These are phyloP conservation scores for Sutorius australiensis DNA, from an alignment of 768 basidiomycete species.

Conservation along the genomic window DNA sequence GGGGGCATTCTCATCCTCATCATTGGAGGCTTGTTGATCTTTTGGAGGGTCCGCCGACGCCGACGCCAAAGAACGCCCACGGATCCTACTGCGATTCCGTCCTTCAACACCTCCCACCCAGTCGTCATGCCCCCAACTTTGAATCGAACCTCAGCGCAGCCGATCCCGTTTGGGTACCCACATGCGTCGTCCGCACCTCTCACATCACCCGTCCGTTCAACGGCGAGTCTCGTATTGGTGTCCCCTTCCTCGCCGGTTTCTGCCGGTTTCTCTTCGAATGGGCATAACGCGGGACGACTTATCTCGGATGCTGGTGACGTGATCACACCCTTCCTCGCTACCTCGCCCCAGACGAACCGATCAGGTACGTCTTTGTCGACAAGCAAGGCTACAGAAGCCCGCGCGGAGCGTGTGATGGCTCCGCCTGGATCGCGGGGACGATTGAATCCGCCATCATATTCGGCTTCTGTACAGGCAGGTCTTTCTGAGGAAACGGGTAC, in stretches of 20 bases:
- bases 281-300: not conserved
- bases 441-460: conserved; percentile 29
- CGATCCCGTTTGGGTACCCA: not conserved
- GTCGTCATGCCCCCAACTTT: not conserved
- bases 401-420: not conserved
- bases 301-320: conserved; percentile 20
- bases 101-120: not conserved
- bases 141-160: not conserved
- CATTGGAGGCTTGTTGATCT: conserved; percentile 11
- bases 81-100: not conserved
- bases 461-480: not conserved
- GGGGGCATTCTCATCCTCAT: conserved; percentile 14
- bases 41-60: conserved; percentile 9
- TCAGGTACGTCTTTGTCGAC: not conserved
- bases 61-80: conserved; percentile 3
- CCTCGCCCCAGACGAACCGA: conserved; percentile 3
- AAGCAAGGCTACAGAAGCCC: conserved; percentile 4
- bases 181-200: not conserved
- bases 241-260: conserved; percentile 2
- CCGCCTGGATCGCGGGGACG: conserved; percentile 11
- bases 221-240: conserved; percentile 4
- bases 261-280: not conserved
- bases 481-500: not conserved
- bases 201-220: conserved; percentile 9
- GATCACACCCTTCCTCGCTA: conserved; percentile 22